These are phyloP conservation scores for Populus hybrid DNA, from an alignment of 441 rosid species.

Conservation along the genomic window DNA sequence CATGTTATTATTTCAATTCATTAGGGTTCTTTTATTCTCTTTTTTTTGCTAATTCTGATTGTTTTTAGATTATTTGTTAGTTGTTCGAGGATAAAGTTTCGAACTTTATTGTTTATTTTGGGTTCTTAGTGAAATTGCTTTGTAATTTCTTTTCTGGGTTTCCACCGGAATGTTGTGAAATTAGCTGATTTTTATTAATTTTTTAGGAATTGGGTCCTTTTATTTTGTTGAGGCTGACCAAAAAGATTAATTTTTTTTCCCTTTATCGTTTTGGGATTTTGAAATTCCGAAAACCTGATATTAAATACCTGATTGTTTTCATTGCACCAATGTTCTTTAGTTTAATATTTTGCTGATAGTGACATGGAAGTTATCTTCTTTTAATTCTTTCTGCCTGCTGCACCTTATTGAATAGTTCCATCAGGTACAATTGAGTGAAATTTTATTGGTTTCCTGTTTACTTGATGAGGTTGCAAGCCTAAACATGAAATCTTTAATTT, in stretches of 20 bases:
- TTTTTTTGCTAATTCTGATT: neutral
- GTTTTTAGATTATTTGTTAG: neutral
- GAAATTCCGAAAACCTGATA: neutral
- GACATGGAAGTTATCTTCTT: neutral
- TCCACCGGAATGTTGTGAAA: neutral
- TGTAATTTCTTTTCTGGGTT: neutral
- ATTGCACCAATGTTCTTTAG: neutral
- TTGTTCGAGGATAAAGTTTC: neutral
- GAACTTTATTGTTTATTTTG: neutral
- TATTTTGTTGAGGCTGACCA: neutral
- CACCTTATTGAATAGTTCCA: neutral
- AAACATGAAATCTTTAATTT: neutral
- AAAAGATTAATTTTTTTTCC: neutral
- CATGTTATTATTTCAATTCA: neutral
- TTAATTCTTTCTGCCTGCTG: neutral
- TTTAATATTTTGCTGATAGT: neutral
- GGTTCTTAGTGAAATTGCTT: constrained; percentile 6
- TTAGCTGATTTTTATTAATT: neutral
- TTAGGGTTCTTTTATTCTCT: neutral
- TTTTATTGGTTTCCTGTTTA: neutral
- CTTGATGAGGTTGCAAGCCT: neutral
- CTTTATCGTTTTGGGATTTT: neutral
- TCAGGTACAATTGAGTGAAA: neutral
- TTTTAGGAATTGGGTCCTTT: neutral
- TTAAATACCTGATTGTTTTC: neutral